Conservation (phyloP, 345 rosid species). For the Euclidium syriacum region DNA sequence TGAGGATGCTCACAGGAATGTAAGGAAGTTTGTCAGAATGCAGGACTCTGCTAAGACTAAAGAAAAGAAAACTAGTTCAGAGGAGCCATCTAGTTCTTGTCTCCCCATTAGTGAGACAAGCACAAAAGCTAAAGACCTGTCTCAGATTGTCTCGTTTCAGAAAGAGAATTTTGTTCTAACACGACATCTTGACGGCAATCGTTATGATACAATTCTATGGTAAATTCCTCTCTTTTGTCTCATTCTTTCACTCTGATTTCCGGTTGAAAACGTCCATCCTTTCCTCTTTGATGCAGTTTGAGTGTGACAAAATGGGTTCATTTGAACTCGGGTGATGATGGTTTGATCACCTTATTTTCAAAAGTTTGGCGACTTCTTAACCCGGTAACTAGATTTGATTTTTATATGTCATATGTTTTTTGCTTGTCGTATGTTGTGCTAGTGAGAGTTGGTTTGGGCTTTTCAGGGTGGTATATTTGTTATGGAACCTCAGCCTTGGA, state of each 20-base stretch:
- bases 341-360: conserved; percentile 64
- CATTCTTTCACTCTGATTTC: not conserved
- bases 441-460: conserved; percentile 1
- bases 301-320: conserved; percentile 99
- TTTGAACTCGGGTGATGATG: conserved; percentile 95
- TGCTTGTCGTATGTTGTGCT: not conserved
- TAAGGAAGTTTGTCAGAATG: conserved; percentile 48
- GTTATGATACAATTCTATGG: conserved; percentile 85
- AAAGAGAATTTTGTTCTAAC: conserved; percentile 70
- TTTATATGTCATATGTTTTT: not conserved
- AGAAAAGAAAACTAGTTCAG: conserved; percentile 27
- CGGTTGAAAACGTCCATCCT: too few relatives aligned
- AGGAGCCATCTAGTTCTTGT: conserved; percentile 15
- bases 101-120: conserved; percentile 23
- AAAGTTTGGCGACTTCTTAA: conserved; percentile 76
- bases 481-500: conserved; percentile 98
- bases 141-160: conserved; percentile 57
- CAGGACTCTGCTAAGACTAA: conserved; percentile 28
- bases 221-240: conserved; percentile 18
- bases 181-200: conserved; percentile 31
- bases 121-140: conserved; percentile 39
- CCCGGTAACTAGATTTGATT: conserved; percentile 42
- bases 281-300: conserved; percentile 52
- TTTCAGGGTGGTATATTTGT: conserved; percentile 83
- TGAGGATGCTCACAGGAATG: conserved; percentile 72